Evolutionary conservation across 306 rosid species (phyloP).

Genomic region (Trichosanthes truncata): DNA sequence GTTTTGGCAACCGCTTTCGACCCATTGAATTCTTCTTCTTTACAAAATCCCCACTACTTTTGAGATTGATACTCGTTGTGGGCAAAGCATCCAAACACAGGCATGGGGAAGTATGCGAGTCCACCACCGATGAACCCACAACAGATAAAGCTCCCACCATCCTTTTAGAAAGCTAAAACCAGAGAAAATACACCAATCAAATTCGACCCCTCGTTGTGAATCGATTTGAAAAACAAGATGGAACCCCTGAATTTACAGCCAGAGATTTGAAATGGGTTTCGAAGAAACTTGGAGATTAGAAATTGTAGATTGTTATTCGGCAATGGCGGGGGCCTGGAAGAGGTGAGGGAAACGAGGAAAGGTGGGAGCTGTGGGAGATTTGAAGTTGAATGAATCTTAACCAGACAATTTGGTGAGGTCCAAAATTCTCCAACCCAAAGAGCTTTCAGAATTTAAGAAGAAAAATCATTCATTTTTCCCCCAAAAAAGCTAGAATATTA

Average conservation of each 20-base stretch:
- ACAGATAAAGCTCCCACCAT: conserved; percentile 74
- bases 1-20: conserved; percentile 33
- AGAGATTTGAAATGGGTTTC: conserved; percentile 22
- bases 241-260: conserved; percentile 9
- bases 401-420: conserved; percentile 53
- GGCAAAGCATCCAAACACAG: conserved; percentile 76
- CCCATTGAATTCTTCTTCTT: conserved; percentile 36
- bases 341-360: conserved; percentile 15
- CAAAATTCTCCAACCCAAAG: conserved; percentile 17
- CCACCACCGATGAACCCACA: conserved; percentile 69
- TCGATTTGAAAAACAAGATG: conserved; percentile 6
- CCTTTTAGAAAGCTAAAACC: conserved; percentile 9
- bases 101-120: conserved; percentile 72
- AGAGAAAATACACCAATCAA: conserved; percentile 15
- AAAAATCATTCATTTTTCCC: not conserved
- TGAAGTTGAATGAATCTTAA: conserved; percentile 35
- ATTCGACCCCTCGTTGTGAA: not conserved
- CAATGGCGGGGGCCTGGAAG: conserved; percentile 17
- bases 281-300: conserved; percentile 21
- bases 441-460: not conserved
- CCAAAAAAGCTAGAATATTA: not conserved
- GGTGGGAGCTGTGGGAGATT: conserved; percentile 18
- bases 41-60: conserved; percentile 49
- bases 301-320: conserved; percentile 35
- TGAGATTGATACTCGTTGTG: conserved; percentile 45